Base-by-base conservation (phyloP, 2,329 filamentous ascomycete species). In the Elsinoe australis region DNA sequence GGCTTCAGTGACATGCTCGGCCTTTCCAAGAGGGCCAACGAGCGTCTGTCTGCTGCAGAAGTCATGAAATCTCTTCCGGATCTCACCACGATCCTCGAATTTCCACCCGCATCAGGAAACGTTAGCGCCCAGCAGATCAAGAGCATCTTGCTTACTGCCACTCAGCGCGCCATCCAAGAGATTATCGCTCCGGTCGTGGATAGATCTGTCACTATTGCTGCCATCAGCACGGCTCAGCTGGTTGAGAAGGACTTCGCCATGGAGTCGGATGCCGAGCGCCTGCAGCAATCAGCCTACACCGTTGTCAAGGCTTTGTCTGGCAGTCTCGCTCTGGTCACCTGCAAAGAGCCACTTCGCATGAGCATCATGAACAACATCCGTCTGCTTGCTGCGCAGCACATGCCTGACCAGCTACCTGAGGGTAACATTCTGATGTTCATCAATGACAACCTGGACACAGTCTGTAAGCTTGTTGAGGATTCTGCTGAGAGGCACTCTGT, bases 101-200 rank as follows among this genome's bases (percentile, higher is more conserved):
- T 94, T 51, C 90, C 90, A 4, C 85, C 76, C 21, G 74, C 86
- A 1, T 80, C 80, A 24, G 88, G 84, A 62, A 85, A 84, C 64
- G 76, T 92, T 54, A 82, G 81, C 64, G 73, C 83, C 52, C 70
- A 73, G 46, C 78, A 85, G 49, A 67, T 83, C 36, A 74, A 77
- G 52, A 74, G 75, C 56, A 94, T 96, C 56, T 87, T 96, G 49
- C 80, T 85, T 55, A 82, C 76, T 38, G 89, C 94, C 29, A 84
- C 95, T 47, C 87, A 87, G 38, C 84, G 88, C 52, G 90, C 94
- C 24, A 83, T 98, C 33, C 83, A 87, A 51, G 94, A 98, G 61
- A 98, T 98, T 49, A 96, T 98, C 52, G 87, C 90, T 47, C 94
- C 92, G 18, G 92, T 98, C 1, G 94, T 98, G 10, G 94, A 98